Evolutionary conservation across 2,329 filamentous ascomycete species (phyloP).

Genomic region (Ophiostoma piceae): DNA sequence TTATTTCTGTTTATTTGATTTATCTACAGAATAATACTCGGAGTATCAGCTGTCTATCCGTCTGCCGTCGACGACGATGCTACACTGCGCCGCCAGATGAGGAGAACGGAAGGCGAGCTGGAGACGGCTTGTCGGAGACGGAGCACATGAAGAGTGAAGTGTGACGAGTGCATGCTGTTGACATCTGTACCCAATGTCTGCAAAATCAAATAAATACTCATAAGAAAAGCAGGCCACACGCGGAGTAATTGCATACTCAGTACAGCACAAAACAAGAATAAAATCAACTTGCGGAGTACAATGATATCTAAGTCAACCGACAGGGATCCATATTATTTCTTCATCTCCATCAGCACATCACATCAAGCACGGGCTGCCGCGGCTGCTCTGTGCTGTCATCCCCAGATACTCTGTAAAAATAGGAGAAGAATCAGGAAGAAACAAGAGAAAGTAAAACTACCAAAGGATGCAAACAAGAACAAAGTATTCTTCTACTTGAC

Average conservation of each 20-base stretch:
- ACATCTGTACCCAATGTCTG: no score
- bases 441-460: background rate
- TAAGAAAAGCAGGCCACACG: no score
- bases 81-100: background rate
- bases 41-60: no score
- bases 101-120: no score
- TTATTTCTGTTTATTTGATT: background rate
- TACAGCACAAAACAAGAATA: background rate
- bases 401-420: background rate
- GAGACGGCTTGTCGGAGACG: no score
- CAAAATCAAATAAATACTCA: no score
- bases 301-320: background rate
- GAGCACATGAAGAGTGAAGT: no score
- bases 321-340: background rate
- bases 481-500: background rate
- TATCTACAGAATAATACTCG: background rate
- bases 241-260: background rate
- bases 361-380: slow-evolving; percentile 8
- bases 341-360: slow-evolving; percentile 2
- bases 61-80: background rate
- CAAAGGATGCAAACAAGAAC: background rate
- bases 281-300: no score
- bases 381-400: background rate
- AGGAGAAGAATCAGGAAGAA: no score
- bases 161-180: no score